These are phyloP conservation scores for Suhomyces choctaworum DNA, from an alignment of 1,139 yeast genomes.

Conservation along the genomic window DNA sequence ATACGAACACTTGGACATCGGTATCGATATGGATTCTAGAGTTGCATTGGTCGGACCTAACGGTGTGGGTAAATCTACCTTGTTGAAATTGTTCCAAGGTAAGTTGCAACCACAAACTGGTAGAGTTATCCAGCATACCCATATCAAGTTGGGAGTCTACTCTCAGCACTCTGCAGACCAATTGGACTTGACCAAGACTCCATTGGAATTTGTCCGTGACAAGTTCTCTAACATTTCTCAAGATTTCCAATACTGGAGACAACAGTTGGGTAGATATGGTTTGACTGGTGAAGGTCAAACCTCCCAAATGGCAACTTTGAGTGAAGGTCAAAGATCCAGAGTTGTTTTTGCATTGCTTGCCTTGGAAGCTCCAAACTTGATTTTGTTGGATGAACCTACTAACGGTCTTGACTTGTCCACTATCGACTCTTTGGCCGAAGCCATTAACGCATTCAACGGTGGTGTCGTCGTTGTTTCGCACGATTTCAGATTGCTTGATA, in stretches of 20 bases:
- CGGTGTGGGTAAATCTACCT: slow-evolving; percentile 98
- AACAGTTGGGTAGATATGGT: slow-evolving; percentile 97
- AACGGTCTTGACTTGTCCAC: slow-evolving; percentile 99
- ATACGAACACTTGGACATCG: slow-evolving; percentile 88
- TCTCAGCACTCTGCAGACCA: slow-evolving; percentile 99
- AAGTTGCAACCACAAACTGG: slow-evolving; percentile 85
- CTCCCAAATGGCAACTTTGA: slow-evolving; percentile 95
- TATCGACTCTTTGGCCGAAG: slow-evolving; percentile 95
- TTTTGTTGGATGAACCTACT: slow-evolving; percentile 97
- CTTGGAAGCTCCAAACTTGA: slow-evolving; percentile 90
- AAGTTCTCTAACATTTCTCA: slow-evolving; percentile 87
- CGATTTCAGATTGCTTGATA: slow-evolving; percentile 97
- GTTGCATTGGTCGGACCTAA: slow-evolving; percentile 98
- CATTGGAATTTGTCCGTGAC: slow-evolving; percentile 95
- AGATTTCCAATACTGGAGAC: slow-evolving; percentile 99
- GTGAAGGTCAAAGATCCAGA: slow-evolving; percentile 99
- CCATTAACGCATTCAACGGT: slow-evolving; percentile 91
- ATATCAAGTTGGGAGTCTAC: slow-evolving; percentile 96
- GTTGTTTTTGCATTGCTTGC: slow-evolving; percentile 97
- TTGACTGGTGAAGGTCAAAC: slow-evolving; percentile 99
- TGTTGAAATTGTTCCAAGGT: slow-evolving; percentile 96
- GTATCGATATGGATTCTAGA: slow-evolving; percentile 99
- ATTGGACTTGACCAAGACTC: slow-evolving; percentile 90
- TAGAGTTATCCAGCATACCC: slow-evolving; percentile 96
- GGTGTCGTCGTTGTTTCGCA: slow-evolving; percentile 99